Conservation (phyloP, 2,329 filamentous ascomycete species). For the Colletotrichum ledebouriae region DNA sequence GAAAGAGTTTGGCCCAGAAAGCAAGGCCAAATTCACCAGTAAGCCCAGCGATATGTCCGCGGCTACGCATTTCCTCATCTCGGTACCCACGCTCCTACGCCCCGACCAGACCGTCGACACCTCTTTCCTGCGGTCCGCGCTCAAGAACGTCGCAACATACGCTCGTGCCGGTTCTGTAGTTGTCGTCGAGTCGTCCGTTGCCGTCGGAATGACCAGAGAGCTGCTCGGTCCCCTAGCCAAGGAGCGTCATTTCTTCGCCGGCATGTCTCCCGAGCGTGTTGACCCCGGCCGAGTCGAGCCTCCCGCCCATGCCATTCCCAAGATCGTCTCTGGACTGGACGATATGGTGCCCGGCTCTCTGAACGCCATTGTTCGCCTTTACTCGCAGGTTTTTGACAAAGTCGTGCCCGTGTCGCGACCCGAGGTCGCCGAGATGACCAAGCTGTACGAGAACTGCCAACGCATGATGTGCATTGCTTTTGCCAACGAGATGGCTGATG, state of each 20-base stretch:
- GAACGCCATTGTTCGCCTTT: conserved; percentile 58
- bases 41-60: conserved; percentile 52
- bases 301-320: conserved; percentile 60
- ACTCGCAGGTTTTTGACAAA: conserved; percentile 60
- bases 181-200: conserved; percentile 67
- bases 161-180: conserved; percentile 61
- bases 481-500: conserved; percentile 69
- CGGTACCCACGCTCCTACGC: conserved; percentile 65
- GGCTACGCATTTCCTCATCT: conserved; percentile 66
- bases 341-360: conserved; percentile 60
- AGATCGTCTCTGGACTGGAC: conserved; percentile 66
- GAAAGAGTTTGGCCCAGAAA: conserved; percentile 47
- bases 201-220: conserved; percentile 66
- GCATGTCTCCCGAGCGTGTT: conserved; percentile 67
- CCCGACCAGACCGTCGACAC: conserved; percentile 62
- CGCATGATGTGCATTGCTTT: conserved; percentile 68
- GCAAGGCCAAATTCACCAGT: conserved; percentile 53
- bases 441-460: conserved; percentile 71
- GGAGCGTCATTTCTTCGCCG: conserved; percentile 57
- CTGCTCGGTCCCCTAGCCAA: conserved; percentile 62
- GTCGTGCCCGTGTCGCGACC: conserved; percentile 64
- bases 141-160: conserved; percentile 56
- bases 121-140: conserved; percentile 60
- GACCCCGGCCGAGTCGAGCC: conserved; percentile 62
- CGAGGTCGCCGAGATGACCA: conserved; percentile 70